These are phyloP conservation scores for Pleurostoma richardsiae DNA, from an alignment of 2,329 filamentous ascomycete species.

Conservation along the genomic window DNA sequence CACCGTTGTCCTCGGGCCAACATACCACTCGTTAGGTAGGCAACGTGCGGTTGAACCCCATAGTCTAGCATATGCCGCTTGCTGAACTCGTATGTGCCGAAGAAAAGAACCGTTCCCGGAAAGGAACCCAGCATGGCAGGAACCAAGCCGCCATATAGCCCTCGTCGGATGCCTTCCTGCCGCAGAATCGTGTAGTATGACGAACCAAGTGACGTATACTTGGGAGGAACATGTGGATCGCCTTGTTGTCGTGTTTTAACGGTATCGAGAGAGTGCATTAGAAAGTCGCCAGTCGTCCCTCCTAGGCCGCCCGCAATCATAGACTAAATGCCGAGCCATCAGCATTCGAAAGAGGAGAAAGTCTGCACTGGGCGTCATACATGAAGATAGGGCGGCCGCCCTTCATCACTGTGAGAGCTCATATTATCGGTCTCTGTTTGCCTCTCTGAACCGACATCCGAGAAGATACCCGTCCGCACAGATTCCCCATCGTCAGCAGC, in stretches of 20 bases:
- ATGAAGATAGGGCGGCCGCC: slow-evolving; percentile 58
- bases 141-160: slow-evolving; percentile 88
- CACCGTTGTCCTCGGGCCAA: not conserved
- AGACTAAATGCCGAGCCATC: slow-evolving; percentile 46
- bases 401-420: slow-evolving; percentile 24
- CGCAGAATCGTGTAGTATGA: slow-evolving; percentile 91
- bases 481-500: too few species aligned
- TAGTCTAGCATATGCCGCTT: slow-evolving; percentile 84
- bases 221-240: slow-evolving; percentile 87
- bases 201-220: slow-evolving; percentile 83
- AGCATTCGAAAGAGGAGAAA: slow-evolving; percentile 8
- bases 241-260: slow-evolving; percentile 98
- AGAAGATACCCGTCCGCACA: too few species aligned
- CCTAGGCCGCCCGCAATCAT: slow-evolving; percentile 95
- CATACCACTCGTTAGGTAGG: slow-evolving; percentile 80
- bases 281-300: slow-evolving; percentile 88
- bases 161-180: slow-evolving; percentile 81
- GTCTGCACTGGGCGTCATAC: slow-evolving; percentile 34
- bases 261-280: slow-evolving; percentile 98
- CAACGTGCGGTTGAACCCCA: slow-evolving; percentile 74
- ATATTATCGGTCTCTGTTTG: slow-evolving; percentile 25
- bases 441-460: too few species aligned
- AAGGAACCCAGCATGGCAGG: slow-evolving; percentile 91
- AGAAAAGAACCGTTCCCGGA: slow-evolving; percentile 89
- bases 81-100: slow-evolving; percentile 93